Evolutionary conservation across 2,329 filamentous ascomycete species (phyloP).

Genomic region (Sclerotinia glacialis): DNA sequence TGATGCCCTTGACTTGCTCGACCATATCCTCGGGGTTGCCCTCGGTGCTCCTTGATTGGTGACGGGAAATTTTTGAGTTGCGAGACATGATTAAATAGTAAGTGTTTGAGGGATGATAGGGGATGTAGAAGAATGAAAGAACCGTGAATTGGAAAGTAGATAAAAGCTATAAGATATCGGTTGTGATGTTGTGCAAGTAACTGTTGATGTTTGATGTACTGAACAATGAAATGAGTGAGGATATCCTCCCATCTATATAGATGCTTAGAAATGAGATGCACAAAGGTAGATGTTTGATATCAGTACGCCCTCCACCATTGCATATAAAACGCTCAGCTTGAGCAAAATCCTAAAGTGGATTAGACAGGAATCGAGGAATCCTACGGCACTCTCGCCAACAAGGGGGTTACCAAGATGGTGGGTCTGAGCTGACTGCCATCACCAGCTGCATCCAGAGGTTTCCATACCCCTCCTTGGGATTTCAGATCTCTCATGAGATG

Average conservation of each 20-base stretch:
- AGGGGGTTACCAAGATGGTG: conserved; percentile 10
- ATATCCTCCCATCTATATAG: conserved; percentile 12
- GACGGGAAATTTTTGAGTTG: conserved; percentile 33
- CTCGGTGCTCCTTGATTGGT: conserved; percentile 28
- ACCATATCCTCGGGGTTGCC: conserved; percentile 31
- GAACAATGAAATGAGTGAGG: not conserved
- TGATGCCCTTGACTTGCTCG: conserved; percentile 35
- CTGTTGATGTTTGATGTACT: not conserved
- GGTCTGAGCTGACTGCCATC: conserved; percentile 19
- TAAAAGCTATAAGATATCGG: not conserved
- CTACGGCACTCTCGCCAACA: conserved; percentile 3
- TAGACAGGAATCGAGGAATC: conserved; percentile 18
- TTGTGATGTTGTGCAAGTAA: not conserved
- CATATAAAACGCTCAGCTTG: conserved; percentile 9
- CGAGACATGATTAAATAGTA: conserved; percentile 23
- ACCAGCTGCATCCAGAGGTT: conserved; percentile 9
- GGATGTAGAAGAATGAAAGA: not conserved
- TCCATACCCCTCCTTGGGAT: conserved; percentile 10
- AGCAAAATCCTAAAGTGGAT: conserved; percentile 10
- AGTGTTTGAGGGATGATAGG: not conserved
- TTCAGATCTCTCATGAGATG: not conserved
- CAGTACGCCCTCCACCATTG: not conserved
- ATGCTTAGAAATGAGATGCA: not conserved
- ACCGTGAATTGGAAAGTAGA: not conserved
- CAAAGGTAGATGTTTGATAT: conserved; percentile 12